Evolutionary conservation across 139 green algal species (phyloP).

Genomic region (Tetradesmus obliquus): DNA sequence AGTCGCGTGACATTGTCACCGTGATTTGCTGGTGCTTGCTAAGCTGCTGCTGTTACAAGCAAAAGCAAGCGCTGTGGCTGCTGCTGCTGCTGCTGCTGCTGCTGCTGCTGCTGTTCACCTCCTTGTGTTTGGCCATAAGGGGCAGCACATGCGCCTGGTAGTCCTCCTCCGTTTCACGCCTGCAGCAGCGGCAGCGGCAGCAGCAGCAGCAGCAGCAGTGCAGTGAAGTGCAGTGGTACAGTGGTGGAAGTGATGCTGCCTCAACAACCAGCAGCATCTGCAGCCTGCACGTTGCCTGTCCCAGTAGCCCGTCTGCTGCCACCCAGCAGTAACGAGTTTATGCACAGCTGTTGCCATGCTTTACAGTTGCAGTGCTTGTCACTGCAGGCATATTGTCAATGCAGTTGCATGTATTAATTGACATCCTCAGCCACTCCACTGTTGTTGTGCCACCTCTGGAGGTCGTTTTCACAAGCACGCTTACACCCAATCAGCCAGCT

Average conservation of each 20-base stretch:
- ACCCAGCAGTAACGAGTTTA: no score
- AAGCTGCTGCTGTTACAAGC: no score
- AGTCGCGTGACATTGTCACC: no score
- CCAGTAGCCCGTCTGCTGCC: no score
- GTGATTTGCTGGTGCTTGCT: no score
- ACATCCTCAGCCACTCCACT: background rate
- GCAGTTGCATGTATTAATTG: background rate
- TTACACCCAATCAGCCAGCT: no score
- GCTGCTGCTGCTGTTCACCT: background rate
- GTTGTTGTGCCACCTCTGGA: no score
- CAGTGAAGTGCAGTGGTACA: background rate
- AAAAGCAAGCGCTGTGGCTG: background rate
- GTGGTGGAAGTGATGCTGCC: background rate
- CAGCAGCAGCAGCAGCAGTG: conserved; percentile 1
- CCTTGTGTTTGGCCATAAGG: conserved; percentile 54
- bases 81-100: background rate
- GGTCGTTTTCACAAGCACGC: no score
- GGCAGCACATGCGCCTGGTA: conserved; percentile 65
- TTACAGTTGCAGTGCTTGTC: no score
- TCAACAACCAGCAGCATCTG: background rate
- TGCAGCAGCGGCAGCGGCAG: conserved; percentile 33
- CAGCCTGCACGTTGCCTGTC: no score
- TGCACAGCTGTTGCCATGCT: no score
- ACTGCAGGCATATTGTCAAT: background rate
- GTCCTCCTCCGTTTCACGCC: conserved; percentile 62